Percentiles rank a stretch among this genome's conserved stretches.
Conservation (phyloP, 352 stramenopile genomes). For the Halophytophthora batemanensis region DNA sequence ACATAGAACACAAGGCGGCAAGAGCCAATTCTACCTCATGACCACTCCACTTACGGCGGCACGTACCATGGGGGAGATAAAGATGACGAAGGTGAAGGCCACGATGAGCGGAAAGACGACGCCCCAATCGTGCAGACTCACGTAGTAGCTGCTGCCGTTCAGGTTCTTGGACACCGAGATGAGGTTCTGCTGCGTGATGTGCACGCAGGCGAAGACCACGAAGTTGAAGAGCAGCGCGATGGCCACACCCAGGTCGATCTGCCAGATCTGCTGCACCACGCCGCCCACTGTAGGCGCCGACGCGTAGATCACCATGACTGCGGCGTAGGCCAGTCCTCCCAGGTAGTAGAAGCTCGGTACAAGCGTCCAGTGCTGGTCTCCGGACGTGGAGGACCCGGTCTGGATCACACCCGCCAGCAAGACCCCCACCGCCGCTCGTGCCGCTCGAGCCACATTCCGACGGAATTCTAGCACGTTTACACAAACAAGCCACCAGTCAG, state of each 20-base stretch:
- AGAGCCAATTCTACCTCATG: too few species aligned
- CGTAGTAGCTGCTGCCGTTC: constrained; percentile 50
- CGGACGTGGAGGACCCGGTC: constrained; percentile 31
- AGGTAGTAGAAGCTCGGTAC: constrained; percentile 63
- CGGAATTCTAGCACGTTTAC: constrained; percentile 26
- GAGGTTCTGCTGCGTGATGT: constrained; percentile 45
- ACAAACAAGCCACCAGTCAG: not conserved
- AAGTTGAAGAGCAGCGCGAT: constrained; percentile 80
- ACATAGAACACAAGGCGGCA: too few species aligned
- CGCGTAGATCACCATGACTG: constrained; percentile 72
- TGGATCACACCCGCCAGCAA: constrained; percentile 53
- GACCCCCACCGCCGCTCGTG: constrained; percentile 57
- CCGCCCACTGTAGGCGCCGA: constrained; percentile 55
- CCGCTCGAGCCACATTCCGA: constrained; percentile 29
- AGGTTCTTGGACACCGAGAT: constrained; percentile 48
- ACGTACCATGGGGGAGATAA: constrained; percentile 55
- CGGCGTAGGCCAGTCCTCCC: constrained; percentile 56
- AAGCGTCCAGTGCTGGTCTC: constrained; percentile 34
- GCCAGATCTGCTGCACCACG: constrained; percentile 62
- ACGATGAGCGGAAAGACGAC: constrained; percentile 55
- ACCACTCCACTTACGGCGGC: too few species aligned
- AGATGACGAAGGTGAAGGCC: constrained; percentile 59
- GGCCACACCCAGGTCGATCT: constrained; percentile 65
- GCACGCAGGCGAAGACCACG: constrained; percentile 49
- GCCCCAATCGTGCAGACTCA: constrained; percentile 63